phyloP scores from a whole-genome alignment of 129 eudicot species.

The carrot (Daucus carota) region DNA sequence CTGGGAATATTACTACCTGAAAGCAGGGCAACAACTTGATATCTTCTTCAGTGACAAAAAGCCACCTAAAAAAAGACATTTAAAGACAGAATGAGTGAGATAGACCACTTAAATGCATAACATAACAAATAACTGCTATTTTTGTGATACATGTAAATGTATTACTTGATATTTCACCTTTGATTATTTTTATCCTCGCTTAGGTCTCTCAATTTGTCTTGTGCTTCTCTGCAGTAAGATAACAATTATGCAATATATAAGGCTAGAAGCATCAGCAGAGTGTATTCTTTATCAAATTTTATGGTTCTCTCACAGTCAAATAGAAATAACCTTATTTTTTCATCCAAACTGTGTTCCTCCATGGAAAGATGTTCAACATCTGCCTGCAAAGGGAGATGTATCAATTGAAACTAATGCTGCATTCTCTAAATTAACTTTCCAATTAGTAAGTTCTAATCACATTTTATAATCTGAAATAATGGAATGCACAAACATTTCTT shows the following conservation, averaged over 20 bases:
- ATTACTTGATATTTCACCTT: slow-evolving; percentile 28
- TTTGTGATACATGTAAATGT: neutral
- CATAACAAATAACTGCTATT: neutral
- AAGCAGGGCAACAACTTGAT: slow-evolving; percentile 78
- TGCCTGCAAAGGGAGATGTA: slow-evolving; percentile 44
- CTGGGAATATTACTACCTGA: slow-evolving; percentile 39
- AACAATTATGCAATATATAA: slow-evolving; percentile 5
- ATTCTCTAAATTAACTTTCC: neutral
- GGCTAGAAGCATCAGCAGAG: slow-evolving; percentile 21
- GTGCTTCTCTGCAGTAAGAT: slow-evolving; percentile 67
- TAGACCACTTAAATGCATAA: neutral
- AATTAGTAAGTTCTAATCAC: neutral
- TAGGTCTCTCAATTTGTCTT: slow-evolving; percentile 68
- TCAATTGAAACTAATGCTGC: neutral
- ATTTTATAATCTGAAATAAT: neutral
- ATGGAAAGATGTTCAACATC: slow-evolving; percentile 69
- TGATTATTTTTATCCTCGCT: slow-evolving; percentile 81
- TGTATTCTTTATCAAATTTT: neutral
- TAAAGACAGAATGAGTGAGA: neutral
- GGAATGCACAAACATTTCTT: neutral
- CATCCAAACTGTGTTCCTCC: slow-evolving; percentile 76
- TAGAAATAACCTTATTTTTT: slow-evolving; percentile 59
- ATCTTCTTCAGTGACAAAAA: slow-evolving; percentile 93
- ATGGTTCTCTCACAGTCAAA: neutral
- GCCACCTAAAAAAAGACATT: slow-evolving; percentile 51